These are phyloP conservation scores for Paramecium pentaurelia DNA, from an alignment of 73 alveolate species.

Conservation along the genomic window DNA sequence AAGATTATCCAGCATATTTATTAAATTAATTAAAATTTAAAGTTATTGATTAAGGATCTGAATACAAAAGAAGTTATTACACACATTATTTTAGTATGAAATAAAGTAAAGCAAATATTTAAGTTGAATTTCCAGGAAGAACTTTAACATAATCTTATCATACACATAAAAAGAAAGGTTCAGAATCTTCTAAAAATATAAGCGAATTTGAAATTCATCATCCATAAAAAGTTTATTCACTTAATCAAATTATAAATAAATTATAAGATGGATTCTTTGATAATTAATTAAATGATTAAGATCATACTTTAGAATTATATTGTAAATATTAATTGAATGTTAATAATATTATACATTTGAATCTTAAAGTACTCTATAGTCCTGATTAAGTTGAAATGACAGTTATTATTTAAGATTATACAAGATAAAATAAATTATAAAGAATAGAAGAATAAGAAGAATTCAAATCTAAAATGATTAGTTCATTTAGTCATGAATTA, in stretches of 20 bases:
- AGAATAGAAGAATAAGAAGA: conserved; percentile 54
- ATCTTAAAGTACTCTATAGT: not conserved
- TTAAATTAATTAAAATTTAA: not conserved
- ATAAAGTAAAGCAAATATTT: not conserved
- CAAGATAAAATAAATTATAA: conserved; percentile 42
- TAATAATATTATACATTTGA: not conserved
- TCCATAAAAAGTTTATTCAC: conserved; percentile 1
- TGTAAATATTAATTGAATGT: not conserved
- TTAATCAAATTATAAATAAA: not conserved
- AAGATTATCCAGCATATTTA: not conserved
- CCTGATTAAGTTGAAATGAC: conserved; percentile 29
- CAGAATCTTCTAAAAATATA: not conserved
- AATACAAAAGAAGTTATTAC: conserved; percentile 20
- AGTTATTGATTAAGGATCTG: conserved; percentile 17
- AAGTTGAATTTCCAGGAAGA: not conserved
- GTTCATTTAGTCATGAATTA: conserved; percentile 59
- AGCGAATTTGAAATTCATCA: conserved; percentile 25
- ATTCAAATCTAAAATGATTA: conserved; percentile 50
- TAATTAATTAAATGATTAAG: not conserved
- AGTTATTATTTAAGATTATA: conserved; percentile 25
- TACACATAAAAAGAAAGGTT: not conserved
- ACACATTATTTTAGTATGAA: not conserved
- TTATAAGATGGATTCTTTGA: conserved; percentile 5
- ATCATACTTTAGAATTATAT: conserved; percentile 26
- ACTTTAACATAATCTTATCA: not conserved